Evolutionary conservation across 345 rosid species (phyloP), one percentile per base, ranked within the genome.

Genomic region (Camelina sativa): DNA sequence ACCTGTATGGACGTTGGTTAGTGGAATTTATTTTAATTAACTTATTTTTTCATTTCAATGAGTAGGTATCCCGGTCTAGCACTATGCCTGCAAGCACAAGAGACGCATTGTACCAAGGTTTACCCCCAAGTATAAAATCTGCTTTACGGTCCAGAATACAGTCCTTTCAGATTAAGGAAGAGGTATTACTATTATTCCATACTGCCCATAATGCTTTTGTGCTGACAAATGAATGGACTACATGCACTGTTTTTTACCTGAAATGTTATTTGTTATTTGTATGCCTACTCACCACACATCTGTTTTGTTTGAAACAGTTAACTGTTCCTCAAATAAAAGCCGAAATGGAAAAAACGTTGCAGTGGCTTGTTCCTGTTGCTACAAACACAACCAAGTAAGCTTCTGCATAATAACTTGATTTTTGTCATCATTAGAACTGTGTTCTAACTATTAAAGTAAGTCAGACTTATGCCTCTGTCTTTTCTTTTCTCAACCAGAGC

Each of bases 361-460:
- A 86, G 75, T 95, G 99, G 98, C 96, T 95, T 62, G 97, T 90
- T 76, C 99, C 94, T 41, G 82, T 95, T 80, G 96, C 99, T 47
- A 76, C 89, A 52, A 90, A 92, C 81, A 95, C 99, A 19, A 92
- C 98, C 80, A 95, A 91, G 97, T 95, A 90, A 77, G 46, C 62
- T 73, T 53, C 35, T 35, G 11, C 30, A 28, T 28, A 28, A 28
- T 28, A 28, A 3, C 30, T 28, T 28, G 30, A 4, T 28, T 28
- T 28, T 28, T 28, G 30, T 28, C 30, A 4, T 28, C 30, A 28
- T 28, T 28, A 28, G 30, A 28, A 28, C 30, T 28, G 3, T 3
- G 30, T 28, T 28, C 30, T 28, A 4, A 28, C 30, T 28, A 28
- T 16, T 20, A 3, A 46, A 41, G 56, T 32, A 58, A 48, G 22